phyloP scores from a whole-genome alignment of 441 rosid genomes.

The Codiaeum variegatum region DNA sequence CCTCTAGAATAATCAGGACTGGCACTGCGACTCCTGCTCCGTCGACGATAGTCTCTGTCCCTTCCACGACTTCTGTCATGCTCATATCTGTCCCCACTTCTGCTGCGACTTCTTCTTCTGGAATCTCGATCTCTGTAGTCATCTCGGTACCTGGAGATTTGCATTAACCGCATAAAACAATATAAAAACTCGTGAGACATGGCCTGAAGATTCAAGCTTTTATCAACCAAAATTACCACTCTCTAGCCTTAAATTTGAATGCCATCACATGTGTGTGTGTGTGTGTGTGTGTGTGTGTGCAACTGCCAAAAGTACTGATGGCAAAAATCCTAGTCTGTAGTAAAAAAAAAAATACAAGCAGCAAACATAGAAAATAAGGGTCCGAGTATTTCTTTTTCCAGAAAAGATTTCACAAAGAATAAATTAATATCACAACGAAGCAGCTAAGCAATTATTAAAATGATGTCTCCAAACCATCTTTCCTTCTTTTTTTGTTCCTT shows the following conservation, averaged over 20 bases:
- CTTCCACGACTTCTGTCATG: conserved; percentile 48
- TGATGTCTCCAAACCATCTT: not conserved
- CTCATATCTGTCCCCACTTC: conserved; percentile 47
- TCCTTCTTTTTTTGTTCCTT: too few species aligned
- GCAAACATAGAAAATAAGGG: not conserved
- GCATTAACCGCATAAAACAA: not conserved
- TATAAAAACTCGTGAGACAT: not conserved
- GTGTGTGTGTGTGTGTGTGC: too few species aligned
- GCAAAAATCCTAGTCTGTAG: not conserved
- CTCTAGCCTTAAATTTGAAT: not conserved
- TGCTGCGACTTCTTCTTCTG: conserved; percentile 53
- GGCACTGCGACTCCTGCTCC: conserved; percentile 53
- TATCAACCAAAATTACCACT: not conserved
- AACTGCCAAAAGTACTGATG: not conserved
- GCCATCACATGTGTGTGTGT: not conserved
- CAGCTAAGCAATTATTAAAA: not conserved
- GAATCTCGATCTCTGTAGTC: conserved; percentile 43
- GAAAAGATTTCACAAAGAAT: not conserved
- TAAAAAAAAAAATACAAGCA: not conserved
- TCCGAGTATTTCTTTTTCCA: too few species aligned
- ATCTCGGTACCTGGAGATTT: conserved; percentile 38
- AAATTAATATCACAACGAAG: not conserved
- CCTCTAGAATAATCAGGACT: conserved; percentile 46
- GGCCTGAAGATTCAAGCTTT: not conserved
- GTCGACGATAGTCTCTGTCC: conserved; percentile 40